Base-by-base conservation (phyloP, 257 asterid species). In the Solanum pennellii region DNA sequence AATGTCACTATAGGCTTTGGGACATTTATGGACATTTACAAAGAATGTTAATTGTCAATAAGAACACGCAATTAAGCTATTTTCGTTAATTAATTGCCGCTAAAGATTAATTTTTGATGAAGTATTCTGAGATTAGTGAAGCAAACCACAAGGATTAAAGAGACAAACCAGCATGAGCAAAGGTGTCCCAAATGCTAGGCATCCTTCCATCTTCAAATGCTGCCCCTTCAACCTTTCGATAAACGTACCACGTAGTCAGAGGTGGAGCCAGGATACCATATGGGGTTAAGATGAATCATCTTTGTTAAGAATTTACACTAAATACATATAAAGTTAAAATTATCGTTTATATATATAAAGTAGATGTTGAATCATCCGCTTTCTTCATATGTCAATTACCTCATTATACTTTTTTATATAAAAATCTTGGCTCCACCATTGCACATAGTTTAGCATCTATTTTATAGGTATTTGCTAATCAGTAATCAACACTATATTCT, bases 151-250 rank as follows among this genome's bases (percentile, higher is more conserved):
- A 39, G 82, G 82, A 21, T 12, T 9, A n/a, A 74, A 37, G 52
- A 76, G 60, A 83, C 82, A 68, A 9, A 92, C 94, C 94, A 82
- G 92, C 82, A 71, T 92, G 90, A 87, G 89, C 88, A 82, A 79
- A 92, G 74, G 93, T 88, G 80, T 92, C 94, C 93, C 94, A 92
- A 73, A 91, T 86, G 91, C 91, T 89, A 39, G 94, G 88, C 41
- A 89, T 90, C 69, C 92, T 91, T 45, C 94, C 94, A 84, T 92
- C 94, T 59, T 89, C 91, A 69, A 86, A 86, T 33, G 92, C 92
- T 27, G 94, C 94, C 12, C 93, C 93, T 73, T 92, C 94, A 39
- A 89, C 90, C 88, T 88, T 76, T n/a, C 33, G 23, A 76, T 25
- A 76, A 76, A 76, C 37, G 6, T 76, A 76, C 66, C 66, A 59